Percentiles rank a stretch among this genome's conserved stretches.
Evolutionary conservation across 768 basidiomycete genomes (phyloP).

Genomic region (Rhodotorula toruloides): DNA sequence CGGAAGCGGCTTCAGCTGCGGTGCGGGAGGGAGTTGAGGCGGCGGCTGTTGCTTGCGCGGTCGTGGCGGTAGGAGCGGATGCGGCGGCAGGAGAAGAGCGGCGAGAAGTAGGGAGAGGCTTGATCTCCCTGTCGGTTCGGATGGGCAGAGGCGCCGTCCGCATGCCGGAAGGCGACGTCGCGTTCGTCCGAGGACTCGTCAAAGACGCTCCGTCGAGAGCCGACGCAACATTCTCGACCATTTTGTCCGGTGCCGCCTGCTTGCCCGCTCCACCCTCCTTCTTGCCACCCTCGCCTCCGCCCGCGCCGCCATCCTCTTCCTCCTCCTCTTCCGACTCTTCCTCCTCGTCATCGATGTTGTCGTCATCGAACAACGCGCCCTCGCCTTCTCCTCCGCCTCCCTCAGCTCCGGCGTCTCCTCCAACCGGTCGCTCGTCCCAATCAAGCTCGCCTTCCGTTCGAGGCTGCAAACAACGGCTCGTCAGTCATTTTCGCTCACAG

Average conservation of each 20-base stretch:
- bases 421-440: slow-evolving; percentile 23
- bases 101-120: slow-evolving; percentile 14
- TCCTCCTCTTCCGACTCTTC: slow-evolving; percentile 24
- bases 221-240: neutral
- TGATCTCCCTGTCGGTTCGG: slow-evolving; percentile 13
- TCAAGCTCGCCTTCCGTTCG: slow-evolving; percentile 36
- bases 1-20: neutral
- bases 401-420: no score
- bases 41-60: neutral
- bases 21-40: neutral
- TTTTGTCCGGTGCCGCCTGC: neutral
- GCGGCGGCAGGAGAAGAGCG: neutral
- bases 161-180: neutral
- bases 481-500: neutral
- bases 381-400: slow-evolving; percentile 5
- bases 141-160: slow-evolving; percentile 15
- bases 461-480: slow-evolving; percentile 5
- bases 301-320: slow-evolving; percentile 10
- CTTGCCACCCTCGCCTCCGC: neutral
- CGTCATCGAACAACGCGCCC: slow-evolving; percentile 27
- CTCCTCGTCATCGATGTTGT: slow-evolving; percentile 23
- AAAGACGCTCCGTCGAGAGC: neutral
- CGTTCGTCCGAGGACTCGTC: neutral
- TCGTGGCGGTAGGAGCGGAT: neutral
- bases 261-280: neutral